Base-by-base conservation (phyloP, 2,329 filamentous ascomycete genomes). In the Colletotrichum paranaense region DNA sequence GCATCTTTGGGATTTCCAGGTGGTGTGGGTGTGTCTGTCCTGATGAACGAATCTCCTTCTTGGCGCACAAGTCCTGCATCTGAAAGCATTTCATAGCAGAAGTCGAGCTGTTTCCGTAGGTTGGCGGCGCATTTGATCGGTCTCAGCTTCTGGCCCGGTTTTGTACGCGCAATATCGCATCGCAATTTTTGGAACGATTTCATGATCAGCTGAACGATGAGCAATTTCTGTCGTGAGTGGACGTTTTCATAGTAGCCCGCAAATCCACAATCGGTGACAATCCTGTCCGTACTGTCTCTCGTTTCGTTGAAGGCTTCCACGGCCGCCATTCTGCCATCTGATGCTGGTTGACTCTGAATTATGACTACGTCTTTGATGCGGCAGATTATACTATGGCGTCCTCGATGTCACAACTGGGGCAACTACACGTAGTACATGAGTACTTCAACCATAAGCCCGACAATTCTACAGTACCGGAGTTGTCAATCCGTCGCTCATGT, bases 151-250 rank as follows among this genome's bases (percentile, higher is more conserved):
- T 70, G 67, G 0, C 62, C 67, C 2, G 62, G 38, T 16, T 70
- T 70, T 0, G 67, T 70, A 16, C 67, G 56, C 19, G 2, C 60
- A 4, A 70, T 42, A 3, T 70, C 67, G 32, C 67, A 70, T 19
- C 67, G 28, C 12, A 70, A 42, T 24, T 70, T 70, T 22, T 64
- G 67, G 7, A 70, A 70, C 14, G 67, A 55, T 4, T 70, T 64
- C 3, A 64, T 24, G 30, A 70, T 55, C 7, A 66, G 12, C 11
- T 30, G 52, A 4, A 60, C 30, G 14, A 64, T 65, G 16, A 70
- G 42, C 8, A 24, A 12, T 5, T 57, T 66, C 9, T 70, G 67
- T 12, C 42, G 38, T 16, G 55, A 24, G n/a, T 70, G 67, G 3
- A 70, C 67, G 24, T 65, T 65, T 0, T 46, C 53, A 55, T 66